phyloP scores from a whole-genome alignment of 495 filamentous ascomycete genomes.

The Aspergillus carlsbadensis region DNA sequence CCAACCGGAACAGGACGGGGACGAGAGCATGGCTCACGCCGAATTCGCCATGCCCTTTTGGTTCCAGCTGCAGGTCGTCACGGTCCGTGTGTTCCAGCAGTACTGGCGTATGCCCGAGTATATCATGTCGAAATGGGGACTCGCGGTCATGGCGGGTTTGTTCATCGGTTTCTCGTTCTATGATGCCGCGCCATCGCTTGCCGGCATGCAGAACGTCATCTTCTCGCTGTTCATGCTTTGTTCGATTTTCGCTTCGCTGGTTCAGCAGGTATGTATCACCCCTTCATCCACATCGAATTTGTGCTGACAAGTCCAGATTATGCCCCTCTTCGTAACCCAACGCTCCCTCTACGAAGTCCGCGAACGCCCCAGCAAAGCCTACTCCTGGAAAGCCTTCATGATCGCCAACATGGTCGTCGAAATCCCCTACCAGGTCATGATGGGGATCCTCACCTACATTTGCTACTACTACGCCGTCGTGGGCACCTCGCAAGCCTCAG shows the following conservation, averaged over 20 bases:
- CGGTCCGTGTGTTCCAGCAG: conserved; percentile 43
- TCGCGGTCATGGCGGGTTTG: conserved; percentile 51
- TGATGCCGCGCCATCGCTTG: conserved; percentile 54
- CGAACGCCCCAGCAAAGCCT: conserved; percentile 47
- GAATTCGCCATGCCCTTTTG: conserved; percentile 54
- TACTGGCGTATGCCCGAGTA: conserved; percentile 56
- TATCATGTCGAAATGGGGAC: conserved; percentile 46
- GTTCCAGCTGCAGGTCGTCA: conserved; percentile 47
- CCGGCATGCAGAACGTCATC: conserved; percentile 76
- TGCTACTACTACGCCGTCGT: conserved; percentile 50
- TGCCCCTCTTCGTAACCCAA: conserved; percentile 48
- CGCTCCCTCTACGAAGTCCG: conserved; percentile 50
- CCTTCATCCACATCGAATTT: too few species aligned
- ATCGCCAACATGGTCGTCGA: conserved; percentile 50
- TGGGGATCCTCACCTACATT: conserved; percentile 43
- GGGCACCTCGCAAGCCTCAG: conserved; percentile 34
- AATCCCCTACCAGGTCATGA: conserved; percentile 46
- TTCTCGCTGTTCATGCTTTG: conserved; percentile 80
- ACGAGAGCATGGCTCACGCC: conserved; percentile 19
- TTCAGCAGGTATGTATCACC: conserved; percentile 46
- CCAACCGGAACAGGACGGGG: conserved; percentile 15
- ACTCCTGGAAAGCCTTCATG: conserved; percentile 54
- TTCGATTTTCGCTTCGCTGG: conserved; percentile 68
- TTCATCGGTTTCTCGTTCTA: conserved; percentile 92
- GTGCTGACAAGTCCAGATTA: conserved; percentile 31